Percentiles rank a stretch among this genome's conserved stretches.
phyloP scores from a whole-genome alignment of 345 rosid species.

The Eucalyptus microcorys region DNA sequence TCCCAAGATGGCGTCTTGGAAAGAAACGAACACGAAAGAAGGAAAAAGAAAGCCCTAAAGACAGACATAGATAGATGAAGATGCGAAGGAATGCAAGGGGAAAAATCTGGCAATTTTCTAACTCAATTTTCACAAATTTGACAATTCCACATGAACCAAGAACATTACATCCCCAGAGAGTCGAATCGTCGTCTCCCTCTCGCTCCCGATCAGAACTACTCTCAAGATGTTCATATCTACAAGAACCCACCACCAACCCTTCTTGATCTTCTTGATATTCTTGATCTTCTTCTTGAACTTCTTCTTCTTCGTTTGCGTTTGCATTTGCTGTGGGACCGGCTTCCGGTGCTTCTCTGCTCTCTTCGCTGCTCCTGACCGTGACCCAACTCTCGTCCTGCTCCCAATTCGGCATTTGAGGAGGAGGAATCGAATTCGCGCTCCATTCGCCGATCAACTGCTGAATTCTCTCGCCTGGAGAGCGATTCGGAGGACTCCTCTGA shows the following conservation, averaged over 20 bases:
- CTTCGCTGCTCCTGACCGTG: slow-evolving; percentile 22
- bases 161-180: not conserved
- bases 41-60: not conserved
- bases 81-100: not conserved
- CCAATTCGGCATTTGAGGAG: slow-evolving; percentile 5
- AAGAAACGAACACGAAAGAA: not conserved
- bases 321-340: not conserved
- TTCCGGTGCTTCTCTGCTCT: not conserved
- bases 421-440: not conserved
- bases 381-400: slow-evolving; percentile 28
- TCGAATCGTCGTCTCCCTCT: not conserved
- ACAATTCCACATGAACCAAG: not conserved
- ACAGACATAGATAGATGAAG: not conserved
- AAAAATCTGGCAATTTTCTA: not conserved
- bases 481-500: not conserved
- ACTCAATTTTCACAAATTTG: not conserved
- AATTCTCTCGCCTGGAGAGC: slow-evolving; percentile 15
- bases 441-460: slow-evolving; percentile 5
- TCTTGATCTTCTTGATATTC: not conserved
- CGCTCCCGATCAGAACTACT: not conserved
- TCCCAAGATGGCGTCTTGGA: not conserved
- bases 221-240: not conserved
- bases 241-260: not conserved
- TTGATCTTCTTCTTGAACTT: not conserved
- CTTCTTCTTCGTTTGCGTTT: not conserved